Base-by-base conservation (phyloP, 2,329 filamentous ascomycete genomes). In the Aspergillus ochraceus region DNA sequence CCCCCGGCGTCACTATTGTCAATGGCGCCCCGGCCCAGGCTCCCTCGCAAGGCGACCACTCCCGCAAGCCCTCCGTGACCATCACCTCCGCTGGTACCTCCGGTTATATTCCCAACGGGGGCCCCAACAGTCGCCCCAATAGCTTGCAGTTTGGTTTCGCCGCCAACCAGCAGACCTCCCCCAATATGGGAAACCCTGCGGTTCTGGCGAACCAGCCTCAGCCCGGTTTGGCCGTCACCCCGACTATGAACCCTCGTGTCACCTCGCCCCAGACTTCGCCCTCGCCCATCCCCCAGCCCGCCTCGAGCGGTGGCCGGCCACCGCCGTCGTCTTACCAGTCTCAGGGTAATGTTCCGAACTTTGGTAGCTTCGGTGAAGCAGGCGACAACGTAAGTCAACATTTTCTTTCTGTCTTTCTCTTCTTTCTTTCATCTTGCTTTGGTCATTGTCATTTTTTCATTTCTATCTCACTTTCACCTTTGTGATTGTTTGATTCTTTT, bases 261-360 rank as follows among this genome's bases (percentile, higher is more conserved):
- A 88, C 88, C 52, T 96, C 93, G 50, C 95, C 95, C 6, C 88
- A 90, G 52, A 89, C 90, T 67, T 97, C 94, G 50, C 95, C 95
- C 4, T 94, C 91, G 47, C 95, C 95, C 4, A 98, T 98, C 68
- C 94, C 95, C 32, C 91, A 94, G 76, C 91, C 92, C 54, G 86
- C 89, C 57, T 88, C 89, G 36, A 95, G 92, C 71, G 92, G 92
- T 68, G 91, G 88, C 57, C 82, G 92, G 70, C 93, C 93, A 68
- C 93, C 93, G 68, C 92, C 92, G 49, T 89, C 91, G 36, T 86
- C 85, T 64, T 84, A 92, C 65, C 84, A 88, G 67, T 88, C 88
- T 65, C 87, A 89, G 67, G 85, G 85, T 57, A 88, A 87, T 71
- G 88, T 89, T 76, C 86, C 91, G 55, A 85, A 81, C 68, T 97